Evolutionary conservation across 805 yeast species (phyloP), one percentile per base, ranked within the genome.

Genomic region (Myxozyma neglecta): DNA sequence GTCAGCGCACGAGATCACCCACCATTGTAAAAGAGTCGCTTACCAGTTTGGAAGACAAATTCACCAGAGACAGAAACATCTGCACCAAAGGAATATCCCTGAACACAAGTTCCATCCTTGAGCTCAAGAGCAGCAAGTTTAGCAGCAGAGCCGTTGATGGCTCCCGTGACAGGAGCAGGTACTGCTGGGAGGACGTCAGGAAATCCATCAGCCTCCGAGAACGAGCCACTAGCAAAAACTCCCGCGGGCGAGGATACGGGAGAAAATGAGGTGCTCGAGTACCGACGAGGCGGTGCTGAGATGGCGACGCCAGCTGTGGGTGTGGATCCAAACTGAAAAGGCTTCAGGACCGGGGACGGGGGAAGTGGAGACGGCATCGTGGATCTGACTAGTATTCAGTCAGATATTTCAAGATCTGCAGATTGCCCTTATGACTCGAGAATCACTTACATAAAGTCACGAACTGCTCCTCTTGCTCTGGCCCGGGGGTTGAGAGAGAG

Each of bases 41-140:
- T 44, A 7, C 97, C 94, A 39, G 99, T 96, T 52, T 97, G 90
- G 80, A 94, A 94, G 49, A 96, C 99, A 36, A 97, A 96, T 77
- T 94, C 99, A 66, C 99, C 99, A 62, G 96, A 86, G 65, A 90
- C 85, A 66, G 92, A 90, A 68, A 87, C 88, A 75, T 90, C 85
- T 47, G 98, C 97, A 72, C 99, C 99, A 72, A 94, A 96, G 0
- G 98, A 93, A 74, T 85, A 87, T 46, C 99, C 99, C 70, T 83
- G 85, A 80, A 90, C 90, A 37, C 90, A 86, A 20, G 97, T 97
- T 18, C 98, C 99, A 73, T 91, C 89, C 57, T 68, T 66, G 47
- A 69, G 63, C 48, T 69, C 72, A 35, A 69, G 45, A n/a, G 57
- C 53, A 35, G 65, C 69, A 11, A 62, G 59, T 57, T 57, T 61